Conservation (phyloP, 2,329 filamentous ascomycete species). For the Colletotrichum lini region DNA sequence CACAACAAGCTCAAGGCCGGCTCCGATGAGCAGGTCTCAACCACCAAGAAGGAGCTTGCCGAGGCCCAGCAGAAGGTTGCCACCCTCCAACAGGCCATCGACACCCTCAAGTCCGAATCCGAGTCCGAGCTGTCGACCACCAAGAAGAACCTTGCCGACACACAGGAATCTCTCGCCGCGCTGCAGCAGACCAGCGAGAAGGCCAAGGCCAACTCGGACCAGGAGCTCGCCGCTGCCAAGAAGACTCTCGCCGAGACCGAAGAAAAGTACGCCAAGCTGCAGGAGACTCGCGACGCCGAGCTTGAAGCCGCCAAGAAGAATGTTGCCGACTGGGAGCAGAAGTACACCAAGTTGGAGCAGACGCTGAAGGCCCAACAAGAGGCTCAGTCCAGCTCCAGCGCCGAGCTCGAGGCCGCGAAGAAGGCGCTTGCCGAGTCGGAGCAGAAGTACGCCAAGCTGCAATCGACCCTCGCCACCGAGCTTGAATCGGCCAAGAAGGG, state of each 20-base stretch:
- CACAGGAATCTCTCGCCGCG: conserved; percentile 41
- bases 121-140: conserved; percentile 48
- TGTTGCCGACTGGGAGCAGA: conserved; percentile 46
- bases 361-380: conserved; percentile 51
- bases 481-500: conserved; percentile 48
- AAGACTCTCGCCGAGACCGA: conserved; percentile 45
- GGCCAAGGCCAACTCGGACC: conserved; percentile 47
- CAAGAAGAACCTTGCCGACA: conserved; percentile 49
- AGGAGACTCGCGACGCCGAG: conserved; percentile 46
- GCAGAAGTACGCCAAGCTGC: conserved; percentile 43
- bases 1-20: conserved; percentile 49
- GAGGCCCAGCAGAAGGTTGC: conserved; percentile 48
- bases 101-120: conserved; percentile 48
- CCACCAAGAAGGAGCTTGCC: conserved; percentile 49
- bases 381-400: conserved; percentile 45
- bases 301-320: conserved; percentile 42
- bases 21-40: conserved; percentile 50
- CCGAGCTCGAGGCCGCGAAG: conserved; percentile 30
- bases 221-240: conserved; percentile 44
- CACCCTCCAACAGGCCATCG: conserved; percentile 38
- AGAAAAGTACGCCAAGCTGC: conserved; percentile 44
- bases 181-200: conserved; percentile 48
- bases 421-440: conserved; percentile 43
- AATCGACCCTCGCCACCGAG: conserved; percentile 46
- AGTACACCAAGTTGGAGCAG: conserved; percentile 43